Base-by-base conservation (phyloP, 768 basidiomycete species). In the Mycena epipterygia region DNA sequence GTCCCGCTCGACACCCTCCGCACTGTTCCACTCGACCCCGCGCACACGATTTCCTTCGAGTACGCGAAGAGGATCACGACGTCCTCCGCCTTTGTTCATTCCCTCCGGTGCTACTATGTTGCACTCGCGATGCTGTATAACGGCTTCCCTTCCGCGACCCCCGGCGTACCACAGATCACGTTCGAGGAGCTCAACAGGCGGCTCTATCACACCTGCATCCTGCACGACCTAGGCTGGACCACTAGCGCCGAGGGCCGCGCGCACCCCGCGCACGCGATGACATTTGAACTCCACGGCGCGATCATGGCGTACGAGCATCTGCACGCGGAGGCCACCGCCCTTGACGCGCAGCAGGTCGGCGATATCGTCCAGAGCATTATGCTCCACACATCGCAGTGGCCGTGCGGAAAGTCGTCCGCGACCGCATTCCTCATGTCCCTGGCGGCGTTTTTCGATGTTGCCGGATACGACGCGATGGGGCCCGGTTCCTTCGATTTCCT, bases 241-340 rank as follows among this genome's bases (percentile, higher is more conserved):
- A 30, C 29, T 14, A 46, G 62, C 32, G 30, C 46, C 3, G 37
- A 42, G 14, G 70, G 60, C 70, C 64, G 42, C n/a, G n/a, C n/a
- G n/a, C n/a, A n/a, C n/a, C n/a, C n/a, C n/a, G n/a, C n/a, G n/a
- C n/a, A n/a, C n/a, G 70, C 62, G 9, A 74, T 71, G 73, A 71
- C 49, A 41, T 71, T 74, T 70, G 70, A 71, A 32, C 49, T 74
- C 12, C 67, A 59, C 35, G 73, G 73, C 1, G 73, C 70, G 16
- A 71, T 71, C 23, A 68, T 71, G 70, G 73, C 64, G 30, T 74
- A 74, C 42, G 70, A 71, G 27, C 70, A 74, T 35, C 52, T 74
- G 21, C 66, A 68, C 23, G 51, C n/a, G 13, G 41, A 61, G 1
- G 65, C 66, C 19, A 33, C 52, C 32, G 62, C 37, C 6, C 41